Evolutionary conservation across 345 rosid species (phyloP).

Genomic region (Raphanus raphanistrum): DNA sequence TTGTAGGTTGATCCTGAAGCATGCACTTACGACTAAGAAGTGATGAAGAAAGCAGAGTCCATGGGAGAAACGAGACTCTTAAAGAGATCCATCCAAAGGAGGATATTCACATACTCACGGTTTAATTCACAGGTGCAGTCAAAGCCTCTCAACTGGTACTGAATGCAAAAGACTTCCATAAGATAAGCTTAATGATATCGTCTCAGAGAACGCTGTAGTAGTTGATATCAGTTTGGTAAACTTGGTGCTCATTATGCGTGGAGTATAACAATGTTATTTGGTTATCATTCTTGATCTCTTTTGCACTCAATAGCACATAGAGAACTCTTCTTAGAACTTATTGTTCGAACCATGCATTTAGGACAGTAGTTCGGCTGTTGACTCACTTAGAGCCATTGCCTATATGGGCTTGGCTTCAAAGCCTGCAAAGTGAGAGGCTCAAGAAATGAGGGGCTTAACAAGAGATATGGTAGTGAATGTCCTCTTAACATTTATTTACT

Average conservation of each 20-base stretch:
- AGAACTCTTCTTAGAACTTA: neutral
- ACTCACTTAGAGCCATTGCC: neutral
- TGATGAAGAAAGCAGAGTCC: neutral
- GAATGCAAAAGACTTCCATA: neutral
- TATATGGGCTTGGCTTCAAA: slow-evolving; percentile 10
- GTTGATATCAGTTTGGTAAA: neutral
- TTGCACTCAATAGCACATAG: neutral
- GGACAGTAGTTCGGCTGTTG: slow-evolving; percentile 2
- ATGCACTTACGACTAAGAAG: neutral
- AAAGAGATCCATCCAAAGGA: neutral
- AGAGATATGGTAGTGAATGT: neutral
- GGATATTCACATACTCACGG: neutral
- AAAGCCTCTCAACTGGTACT: neutral
- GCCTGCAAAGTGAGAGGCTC: neutral
- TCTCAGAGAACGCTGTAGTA: neutral
- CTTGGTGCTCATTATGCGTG: neutral
- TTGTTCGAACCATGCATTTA: neutral
- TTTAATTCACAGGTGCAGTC: neutral
- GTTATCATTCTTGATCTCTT: neutral
- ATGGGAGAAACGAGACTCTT: neutral
- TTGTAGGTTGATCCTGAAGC: neutral
- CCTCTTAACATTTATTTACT: neutral
- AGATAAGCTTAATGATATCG: neutral
- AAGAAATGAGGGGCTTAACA: neutral
- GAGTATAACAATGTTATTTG: neutral